phyloP scores from a whole-genome alignment of 257 asterid species.

The Cynanchum wilfordii region DNA sequence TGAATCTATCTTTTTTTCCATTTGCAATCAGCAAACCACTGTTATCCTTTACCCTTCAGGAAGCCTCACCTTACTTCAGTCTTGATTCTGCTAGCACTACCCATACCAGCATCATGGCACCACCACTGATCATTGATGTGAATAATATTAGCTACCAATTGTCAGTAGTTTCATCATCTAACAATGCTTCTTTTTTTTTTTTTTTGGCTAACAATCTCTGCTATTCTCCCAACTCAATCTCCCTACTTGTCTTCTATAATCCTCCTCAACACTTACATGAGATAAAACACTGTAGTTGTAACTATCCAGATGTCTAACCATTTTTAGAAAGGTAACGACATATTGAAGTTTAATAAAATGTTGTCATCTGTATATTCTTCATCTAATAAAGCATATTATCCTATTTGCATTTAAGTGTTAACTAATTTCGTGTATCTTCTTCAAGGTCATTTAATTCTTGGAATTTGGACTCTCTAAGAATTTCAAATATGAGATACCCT shows the following conservation, averaged over 20 bases:
- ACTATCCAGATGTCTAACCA: not conserved
- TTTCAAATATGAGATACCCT: not conserved
- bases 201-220: not conserved
- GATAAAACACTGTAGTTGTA: not conserved
- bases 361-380: not conserved
- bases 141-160: not conserved
- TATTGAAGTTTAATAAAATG: not conserved
- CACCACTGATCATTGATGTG: not conserved
- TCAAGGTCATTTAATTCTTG: not conserved
- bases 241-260: not conserved
- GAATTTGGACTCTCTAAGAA: not conserved
- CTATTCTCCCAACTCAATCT: not conserved
- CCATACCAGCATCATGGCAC: not conserved
- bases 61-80: not conserved
- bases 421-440: not conserved
- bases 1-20: not conserved
- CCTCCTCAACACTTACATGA: not conserved
- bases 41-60: not conserved
- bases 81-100: not conserved
- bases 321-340: not conserved
- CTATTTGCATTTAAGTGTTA: not conserved
- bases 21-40: not conserved
- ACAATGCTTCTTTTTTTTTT: not conserved
- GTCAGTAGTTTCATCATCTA: not conserved
- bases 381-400: not conserved